A percentile compares a stretch with the other conserved stretches of the same genome.
phyloP scores from a whole-genome alignment of 768 basidiomycete genomes.

The Candolleomyces eurysporus region DNA sequence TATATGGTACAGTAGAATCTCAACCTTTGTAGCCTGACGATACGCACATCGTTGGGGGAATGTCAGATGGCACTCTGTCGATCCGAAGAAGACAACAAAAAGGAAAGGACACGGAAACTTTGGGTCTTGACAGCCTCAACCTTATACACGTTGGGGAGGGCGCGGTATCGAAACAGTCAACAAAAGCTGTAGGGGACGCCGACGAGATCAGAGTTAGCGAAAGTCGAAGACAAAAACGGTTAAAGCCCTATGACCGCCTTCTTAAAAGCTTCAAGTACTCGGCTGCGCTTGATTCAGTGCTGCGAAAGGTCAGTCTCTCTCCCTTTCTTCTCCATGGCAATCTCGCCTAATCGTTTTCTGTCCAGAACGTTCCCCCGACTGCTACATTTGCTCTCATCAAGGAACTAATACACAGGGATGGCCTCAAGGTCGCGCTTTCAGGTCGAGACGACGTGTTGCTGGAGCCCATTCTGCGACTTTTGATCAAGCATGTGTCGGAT shows the following conservation, averaged over 20 bases:
- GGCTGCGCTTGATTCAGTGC: slow-evolving; percentile 88
- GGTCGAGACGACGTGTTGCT: slow-evolving; percentile 93
- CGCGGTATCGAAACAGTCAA: slow-evolving; percentile 47
- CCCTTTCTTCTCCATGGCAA: neutral
- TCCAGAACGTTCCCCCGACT: slow-evolving; percentile 76
- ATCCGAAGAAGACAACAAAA: slow-evolving; percentile 85
- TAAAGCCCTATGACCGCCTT: slow-evolving; percentile 86
- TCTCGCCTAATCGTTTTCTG: neutral
- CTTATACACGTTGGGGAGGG: slow-evolving; percentile 35
- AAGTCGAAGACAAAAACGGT: slow-evolving; percentile 60
- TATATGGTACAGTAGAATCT: neutral
- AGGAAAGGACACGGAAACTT: slow-evolving; percentile 52
- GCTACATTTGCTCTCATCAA: slow-evolving; percentile 89
- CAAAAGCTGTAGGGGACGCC: slow-evolving; percentile 55
- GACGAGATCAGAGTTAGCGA: slow-evolving; percentile 76
- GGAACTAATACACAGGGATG: slow-evolving; percentile 91
- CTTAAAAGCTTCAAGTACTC: slow-evolving; percentile 93
- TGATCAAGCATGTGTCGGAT: slow-evolving; percentile 83
- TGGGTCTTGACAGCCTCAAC: slow-evolving; percentile 5
- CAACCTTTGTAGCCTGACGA: slow-evolving; percentile 74
- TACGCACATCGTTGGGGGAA: slow-evolving; percentile 94
- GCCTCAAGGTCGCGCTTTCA: slow-evolving; percentile 77
- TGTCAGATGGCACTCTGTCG: slow-evolving; percentile 98
- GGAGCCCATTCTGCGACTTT: slow-evolving; percentile 85
- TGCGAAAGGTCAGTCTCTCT: slow-evolving; percentile 64